Conservation (phyloP, 1,284 basidiomycete genomes). For the Rhodotorula sp. region DNA sequence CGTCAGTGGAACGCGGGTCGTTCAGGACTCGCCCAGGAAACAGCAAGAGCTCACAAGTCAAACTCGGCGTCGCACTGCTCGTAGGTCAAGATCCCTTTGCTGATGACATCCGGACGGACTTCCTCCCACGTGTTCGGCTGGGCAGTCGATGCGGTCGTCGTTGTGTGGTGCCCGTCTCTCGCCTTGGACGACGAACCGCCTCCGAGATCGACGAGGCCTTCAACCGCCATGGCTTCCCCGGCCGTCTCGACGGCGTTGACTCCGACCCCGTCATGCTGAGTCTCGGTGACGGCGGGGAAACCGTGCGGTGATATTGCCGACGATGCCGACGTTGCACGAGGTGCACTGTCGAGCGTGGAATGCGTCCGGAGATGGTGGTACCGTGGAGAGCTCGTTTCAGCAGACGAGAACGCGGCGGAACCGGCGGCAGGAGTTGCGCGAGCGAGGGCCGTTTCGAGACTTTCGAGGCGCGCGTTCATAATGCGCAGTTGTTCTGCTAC, state of each 20-base stretch:
- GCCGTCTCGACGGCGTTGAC: constrained; percentile 38
- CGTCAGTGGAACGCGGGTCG: not conserved
- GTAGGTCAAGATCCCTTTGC: constrained; percentile 21
- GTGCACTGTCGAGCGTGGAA: not conserved
- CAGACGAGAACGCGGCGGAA: not conserved
- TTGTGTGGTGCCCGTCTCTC: not conserved
- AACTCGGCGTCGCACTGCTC: constrained; percentile 34
- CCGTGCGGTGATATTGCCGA: constrained; percentile 8
- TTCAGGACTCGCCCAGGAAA: no score
- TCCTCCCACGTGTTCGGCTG: not conserved
- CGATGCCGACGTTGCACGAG: not conserved
- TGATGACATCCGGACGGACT: constrained; percentile 31
- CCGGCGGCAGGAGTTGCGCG: constrained; percentile 20
- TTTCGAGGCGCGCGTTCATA: constrained; percentile 38
- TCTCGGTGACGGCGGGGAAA: not conserved
- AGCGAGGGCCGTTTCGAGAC: constrained; percentile 30
- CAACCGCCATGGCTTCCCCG: constrained; percentile 39
- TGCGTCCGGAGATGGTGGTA: not conserved
- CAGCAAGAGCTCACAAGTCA: constrained; percentile 9
- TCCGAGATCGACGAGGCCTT: constrained; percentile 33
- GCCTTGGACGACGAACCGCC: not conserved
- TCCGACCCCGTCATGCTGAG: constrained; percentile 14
- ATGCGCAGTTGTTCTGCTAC: constrained; percentile 16
- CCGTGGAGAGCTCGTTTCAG: not conserved
- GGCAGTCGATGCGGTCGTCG: not conserved